A percentile compares a stretch with the other conserved stretches of the same genome.
These are phyloP conservation scores for Paramyrothecium sp. DNA, from an alignment of 2,329 filamentous ascomycete genomes.

Conservation along the genomic window DNA sequence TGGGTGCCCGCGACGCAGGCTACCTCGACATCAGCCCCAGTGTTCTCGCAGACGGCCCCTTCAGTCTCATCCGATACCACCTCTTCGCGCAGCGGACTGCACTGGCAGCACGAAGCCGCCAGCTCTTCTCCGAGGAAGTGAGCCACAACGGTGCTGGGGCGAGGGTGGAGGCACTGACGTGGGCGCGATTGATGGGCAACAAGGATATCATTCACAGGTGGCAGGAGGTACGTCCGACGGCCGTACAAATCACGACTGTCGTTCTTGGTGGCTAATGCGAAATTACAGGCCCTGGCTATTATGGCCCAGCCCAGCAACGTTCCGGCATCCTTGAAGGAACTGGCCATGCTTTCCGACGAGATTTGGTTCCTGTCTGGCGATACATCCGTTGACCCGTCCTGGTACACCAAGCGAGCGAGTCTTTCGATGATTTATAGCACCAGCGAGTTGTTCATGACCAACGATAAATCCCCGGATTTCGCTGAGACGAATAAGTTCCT, in stretches of 20 bases:
- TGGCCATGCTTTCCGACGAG: slow-evolving; percentile 83
- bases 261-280: neutral
- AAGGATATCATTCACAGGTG: slow-evolving; percentile 69
- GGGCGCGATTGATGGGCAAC: slow-evolving; percentile 78
- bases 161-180: slow-evolving; percentile 69
- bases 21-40: slow-evolving; percentile 86
- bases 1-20: slow-evolving; percentile 79
- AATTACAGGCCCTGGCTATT: slow-evolving; percentile 73
- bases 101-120: slow-evolving; percentile 42
- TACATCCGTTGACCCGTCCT: slow-evolving; percentile 74
- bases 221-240: slow-evolving; percentile 69
- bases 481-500: slow-evolving; percentile 78
- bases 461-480: slow-evolving; percentile 73
- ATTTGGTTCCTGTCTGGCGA: slow-evolving; percentile 89
- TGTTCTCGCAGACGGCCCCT: slow-evolving; percentile 75
- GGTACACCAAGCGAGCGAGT: slow-evolving; percentile 71
- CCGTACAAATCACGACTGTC: neutral
- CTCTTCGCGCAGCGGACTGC: slow-evolving; percentile 64
- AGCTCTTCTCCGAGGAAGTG: slow-evolving; percentile 35
- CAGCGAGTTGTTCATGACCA: slow-evolving; percentile 91
- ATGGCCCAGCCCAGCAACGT: slow-evolving; percentile 86
- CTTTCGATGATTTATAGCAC: slow-evolving; percentile 63
- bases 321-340: slow-evolving; percentile 72
- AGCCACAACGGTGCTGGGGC: slow-evolving; percentile 47
- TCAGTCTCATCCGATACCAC: slow-evolving; percentile 79